Base-by-base conservation (phyloP, 2,329 filamentous ascomycete species). In the Aspergillus arachidicola region DNA sequence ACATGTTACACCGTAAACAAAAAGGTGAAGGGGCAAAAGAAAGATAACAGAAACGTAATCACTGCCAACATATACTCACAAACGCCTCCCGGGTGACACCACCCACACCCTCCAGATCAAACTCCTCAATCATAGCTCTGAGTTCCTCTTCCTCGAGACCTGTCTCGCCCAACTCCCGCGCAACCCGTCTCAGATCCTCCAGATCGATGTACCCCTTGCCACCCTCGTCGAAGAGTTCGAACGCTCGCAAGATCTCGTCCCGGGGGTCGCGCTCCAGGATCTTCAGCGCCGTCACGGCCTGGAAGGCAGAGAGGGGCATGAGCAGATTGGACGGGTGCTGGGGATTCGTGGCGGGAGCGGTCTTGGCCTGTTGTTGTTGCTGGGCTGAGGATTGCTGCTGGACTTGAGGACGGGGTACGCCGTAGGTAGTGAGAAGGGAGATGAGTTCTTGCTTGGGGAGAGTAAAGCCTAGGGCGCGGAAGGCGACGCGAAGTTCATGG, bases 401-500 rank as follows among this genome's bases (percentile, higher is more conserved):
- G 82, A 89, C 76, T 84, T 85, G 68, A 4, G 85, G 81, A n/a
- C 87, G 87, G 30, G 91, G 86, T 3, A 91, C 85, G 66, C 94
- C 95, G 78, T 95, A 89, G n/a, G 87, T 85, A 63, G 92, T 91
- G 64, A 99, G 86, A 66, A 96, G 87, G 53, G 86, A 83, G 72
- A 94, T 89, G 64, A 97, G 93, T 71, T 96, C 93, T 66, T 88
- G 84, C 78, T 97, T 97, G 63, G 92, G 86, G 57, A 97, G 84
- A 73, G 96, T 93, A 82, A 98, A 98, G 68, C 95, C 95, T 1
- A 99, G 88, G 4, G 95, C 95, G 77, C 96, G 95, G 72, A 98
- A 89, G 64, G 94, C 93, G 81, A 98, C 95, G 79, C 95, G 94
- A 77, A 98, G 92, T 81, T 99, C 95, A 82, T 98, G 95, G 83